These are phyloP conservation scores for Blastomyces silverae DNA, from an alignment of 2,329 filamentous ascomycete species.

Conservation along the genomic window DNA sequence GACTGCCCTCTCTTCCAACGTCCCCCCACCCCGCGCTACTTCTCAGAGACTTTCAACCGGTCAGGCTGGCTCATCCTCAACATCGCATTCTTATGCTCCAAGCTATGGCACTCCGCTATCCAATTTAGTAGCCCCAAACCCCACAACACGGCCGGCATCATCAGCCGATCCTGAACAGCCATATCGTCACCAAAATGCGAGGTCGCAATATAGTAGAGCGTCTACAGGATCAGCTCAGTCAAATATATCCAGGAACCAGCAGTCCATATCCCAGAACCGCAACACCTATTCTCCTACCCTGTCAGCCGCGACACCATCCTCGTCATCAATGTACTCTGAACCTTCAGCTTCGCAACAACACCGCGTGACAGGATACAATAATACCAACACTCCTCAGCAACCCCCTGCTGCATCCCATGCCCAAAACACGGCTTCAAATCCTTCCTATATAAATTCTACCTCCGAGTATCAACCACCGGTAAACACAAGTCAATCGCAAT, in stretches of 20 bases:
- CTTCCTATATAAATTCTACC: neutral
- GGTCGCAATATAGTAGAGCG: slow-evolving; percentile 14
- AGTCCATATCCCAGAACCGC: neutral
- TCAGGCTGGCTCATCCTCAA: slow-evolving; percentile 2
- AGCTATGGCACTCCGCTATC: neutral
- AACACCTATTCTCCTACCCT: neutral
- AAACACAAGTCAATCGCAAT: slow-evolving; percentile 3
- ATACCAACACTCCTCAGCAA: neutral
- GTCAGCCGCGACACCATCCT: neutral
- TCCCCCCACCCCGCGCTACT: slow-evolving; percentile 4
- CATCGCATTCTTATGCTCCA: slow-evolving; percentile 7
- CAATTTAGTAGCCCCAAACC: neutral
- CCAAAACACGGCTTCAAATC: neutral
- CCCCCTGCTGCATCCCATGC: neutral
- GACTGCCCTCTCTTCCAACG: slow-evolving; percentile 19
- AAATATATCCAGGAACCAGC: neutral
- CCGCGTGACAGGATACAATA: neutral
- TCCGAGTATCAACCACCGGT: neutral
- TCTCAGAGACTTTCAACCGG: slow-evolving; percentile 11
- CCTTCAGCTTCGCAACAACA: neutral
- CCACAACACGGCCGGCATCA: neutral
- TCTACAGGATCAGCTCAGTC: slow-evolving; percentile 13
- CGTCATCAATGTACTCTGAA: neutral
- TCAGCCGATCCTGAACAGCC: neutral
- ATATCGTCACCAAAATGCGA: slow-evolving; percentile 2